Evolutionary conservation across 1,284 basidiomycete genomes (phyloP).

Genomic region (Cryptococcus wingfieldii): DNA sequence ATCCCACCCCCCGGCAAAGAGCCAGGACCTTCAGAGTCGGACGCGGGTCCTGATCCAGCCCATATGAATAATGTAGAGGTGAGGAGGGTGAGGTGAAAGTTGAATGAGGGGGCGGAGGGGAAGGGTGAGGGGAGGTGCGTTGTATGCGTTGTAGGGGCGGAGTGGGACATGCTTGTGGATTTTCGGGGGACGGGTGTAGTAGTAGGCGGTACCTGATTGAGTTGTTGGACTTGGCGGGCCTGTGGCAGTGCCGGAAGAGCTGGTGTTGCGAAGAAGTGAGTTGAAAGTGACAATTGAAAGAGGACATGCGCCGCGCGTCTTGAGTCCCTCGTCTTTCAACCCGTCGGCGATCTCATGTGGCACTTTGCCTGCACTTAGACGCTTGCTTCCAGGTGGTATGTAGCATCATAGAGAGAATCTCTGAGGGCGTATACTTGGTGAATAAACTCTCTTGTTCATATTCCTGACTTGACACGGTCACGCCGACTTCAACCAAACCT

Average conservation of each 20-base stretch:
- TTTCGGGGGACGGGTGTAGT: neutral
- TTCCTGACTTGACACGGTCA: too few relatives aligned
- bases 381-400: too few relatives aligned
- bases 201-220: too few relatives aligned
- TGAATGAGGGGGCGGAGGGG: conserved; percentile 56
- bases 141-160: neutral
- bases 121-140: conserved; percentile 30
- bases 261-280: too few relatives aligned
- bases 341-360: neutral
- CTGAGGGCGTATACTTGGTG: too few relatives aligned
- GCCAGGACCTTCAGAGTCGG: conserved; percentile 2
- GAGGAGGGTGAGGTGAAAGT: conserved; percentile 64
- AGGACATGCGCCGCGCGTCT: neutral
- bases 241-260: too few relatives aligned
- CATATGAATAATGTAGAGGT: conserved; percentile 75
- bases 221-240: too few relatives aligned
- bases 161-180: neutral
- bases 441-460: too few relatives aligned
- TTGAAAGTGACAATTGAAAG: neutral
- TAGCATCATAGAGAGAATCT: too few relatives aligned
- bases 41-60: conserved; percentile 58
- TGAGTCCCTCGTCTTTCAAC: neutral
- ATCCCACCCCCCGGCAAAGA: too few relatives aligned
- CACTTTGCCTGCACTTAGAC: too few relatives aligned
- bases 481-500: too few relatives aligned